Base-by-base conservation (phyloP, 176 grass and related monocot species). In the Hordeum marinum region DNA sequence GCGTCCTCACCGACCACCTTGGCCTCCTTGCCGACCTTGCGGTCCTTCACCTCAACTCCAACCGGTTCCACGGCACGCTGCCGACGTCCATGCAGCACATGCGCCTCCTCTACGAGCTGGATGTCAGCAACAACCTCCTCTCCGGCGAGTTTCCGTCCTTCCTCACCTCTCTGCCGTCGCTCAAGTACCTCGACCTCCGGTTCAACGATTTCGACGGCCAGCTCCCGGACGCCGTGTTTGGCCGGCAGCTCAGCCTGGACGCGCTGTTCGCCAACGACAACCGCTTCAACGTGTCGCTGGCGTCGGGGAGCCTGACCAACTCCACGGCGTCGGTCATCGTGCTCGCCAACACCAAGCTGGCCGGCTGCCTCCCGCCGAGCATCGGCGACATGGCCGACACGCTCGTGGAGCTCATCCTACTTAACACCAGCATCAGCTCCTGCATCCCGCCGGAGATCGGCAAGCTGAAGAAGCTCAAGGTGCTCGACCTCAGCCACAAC, bases 401-500 rank as follows among this genome's bases (percentile, higher is more conserved):
- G 65, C 85, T 98, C 11, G 92, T 90, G 9, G 82, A 98, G 90
- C 79, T 98, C 25, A 41, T 98, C 20, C 83, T 98, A 24, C 81
- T 94, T 63, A 97, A 97, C 90, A 69, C 85, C 36, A 93, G 88
- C 84, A 92, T 97, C 73, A 88, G 78, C 72, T 93, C 92, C 41
- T 97, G 95, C 90, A 89, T 97, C 43, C 92, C 92, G 9, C 83
- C 89, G 62, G 92, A 92, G 80, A 78, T 97, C 61, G 95, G 95
- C 20, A 88, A 84, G 80, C 85, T 97, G 3, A 90, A 74, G 68
- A 92, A 97, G 72, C 92, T 97, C 18, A 92, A 11, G 59, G 92
- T 97, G 82, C 86, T 97, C n/a, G 95, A 98, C 79, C 84, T 98
- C 46, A 93, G 95, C 89, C 88, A 23, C 82, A 98, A 98, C 88